Evolutionary conservation across 371 early-diverging fungal genomes (phyloP).

Genomic region (Apophysomyces trapeziformis): DNA sequence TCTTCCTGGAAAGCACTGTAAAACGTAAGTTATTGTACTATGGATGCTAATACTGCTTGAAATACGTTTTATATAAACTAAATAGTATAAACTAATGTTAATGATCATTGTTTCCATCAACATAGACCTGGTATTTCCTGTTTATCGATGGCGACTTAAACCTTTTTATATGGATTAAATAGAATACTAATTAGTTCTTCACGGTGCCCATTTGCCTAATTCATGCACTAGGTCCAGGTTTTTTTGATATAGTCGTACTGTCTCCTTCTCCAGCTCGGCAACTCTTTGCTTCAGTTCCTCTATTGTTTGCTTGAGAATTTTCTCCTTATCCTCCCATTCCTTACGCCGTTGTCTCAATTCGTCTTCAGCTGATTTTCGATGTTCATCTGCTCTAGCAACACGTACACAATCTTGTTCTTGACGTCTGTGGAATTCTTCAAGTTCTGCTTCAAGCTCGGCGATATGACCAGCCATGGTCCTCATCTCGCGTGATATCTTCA

Average conservation of each 20-base stretch:
- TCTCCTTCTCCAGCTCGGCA: slow-evolving; percentile 20
- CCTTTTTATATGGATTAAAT: no score
- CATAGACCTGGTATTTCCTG: no score
- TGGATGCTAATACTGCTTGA: no score
- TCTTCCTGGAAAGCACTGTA: no score
- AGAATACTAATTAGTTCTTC: not conserved
- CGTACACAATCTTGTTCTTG: slow-evolving; percentile 13
- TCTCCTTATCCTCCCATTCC: slow-evolving; percentile 18
- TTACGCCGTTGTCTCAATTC: slow-evolving; percentile 9
- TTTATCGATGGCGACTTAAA: no score
- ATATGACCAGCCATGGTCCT: slow-evolving; percentile 14
- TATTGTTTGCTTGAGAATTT: slow-evolving; percentile 13
- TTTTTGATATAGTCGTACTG: slow-evolving; percentile 19
- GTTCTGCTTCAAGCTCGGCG: slow-evolving; percentile 21
- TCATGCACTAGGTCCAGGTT: slow-evolving; percentile 25
- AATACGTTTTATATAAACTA: no score
- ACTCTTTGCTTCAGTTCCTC: slow-evolving; percentile 18
- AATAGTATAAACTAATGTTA: no score
- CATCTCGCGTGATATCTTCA: slow-evolving; percentile 21
- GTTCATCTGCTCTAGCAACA: not conserved
- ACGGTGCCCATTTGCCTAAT: slow-evolving; percentile 19
- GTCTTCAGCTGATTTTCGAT: slow-evolving; percentile 3
- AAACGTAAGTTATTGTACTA: no score
- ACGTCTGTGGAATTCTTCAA: slow-evolving; percentile 17
- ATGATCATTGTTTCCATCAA: no score